These are phyloP conservation scores for Akebia trifoliata DNA, from an alignment of 164 flowering plant species.

Conservation along the genomic window DNA sequence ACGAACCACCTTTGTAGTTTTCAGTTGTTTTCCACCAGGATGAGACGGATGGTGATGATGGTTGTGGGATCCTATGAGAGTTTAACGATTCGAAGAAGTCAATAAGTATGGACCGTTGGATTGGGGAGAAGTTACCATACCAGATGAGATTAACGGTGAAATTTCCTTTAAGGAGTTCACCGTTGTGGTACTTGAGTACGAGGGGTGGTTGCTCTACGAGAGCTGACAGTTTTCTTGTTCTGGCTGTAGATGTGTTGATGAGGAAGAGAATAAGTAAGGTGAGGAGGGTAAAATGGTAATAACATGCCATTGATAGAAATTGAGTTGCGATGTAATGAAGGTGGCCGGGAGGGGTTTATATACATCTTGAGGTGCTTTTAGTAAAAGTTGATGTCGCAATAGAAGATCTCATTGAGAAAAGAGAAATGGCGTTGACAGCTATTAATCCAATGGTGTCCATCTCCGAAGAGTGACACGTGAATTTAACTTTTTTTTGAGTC, in stretches of 20 bases:
- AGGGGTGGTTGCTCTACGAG: conserved; percentile 43
- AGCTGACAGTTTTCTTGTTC: conserved; percentile 26
- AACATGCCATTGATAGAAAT: background rate
- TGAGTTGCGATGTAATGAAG: too few species aligned
- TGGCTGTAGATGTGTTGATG: conserved; percentile 9
- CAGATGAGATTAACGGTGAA: conserved; percentile 53
- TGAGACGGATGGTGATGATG: conserved; percentile 44
- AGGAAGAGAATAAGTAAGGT: background rate
- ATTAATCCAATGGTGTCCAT: too few species aligned
- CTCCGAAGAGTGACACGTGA: too few species aligned
- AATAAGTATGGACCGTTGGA: conserved; percentile 50
- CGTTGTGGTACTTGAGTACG: conserved; percentile 60
- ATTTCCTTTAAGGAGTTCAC: conserved; percentile 56
- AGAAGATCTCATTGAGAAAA: too few species aligned
- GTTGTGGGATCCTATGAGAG: background rate
- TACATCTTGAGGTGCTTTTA: too few species aligned
- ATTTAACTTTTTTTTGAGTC: too few species aligned
- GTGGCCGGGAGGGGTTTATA: too few species aligned
- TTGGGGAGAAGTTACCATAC: conserved; percentile 41
- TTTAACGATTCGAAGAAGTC: conserved; percentile 60
- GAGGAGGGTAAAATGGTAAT: background rate
- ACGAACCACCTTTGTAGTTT: conserved; percentile 44
- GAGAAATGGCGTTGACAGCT: too few species aligned
- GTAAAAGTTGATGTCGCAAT: too few species aligned
- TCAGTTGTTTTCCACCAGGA: conserved; percentile 67